Conservation (phyloP, 768 basidiomycete species). For the Serendipita sp. region DNA sequence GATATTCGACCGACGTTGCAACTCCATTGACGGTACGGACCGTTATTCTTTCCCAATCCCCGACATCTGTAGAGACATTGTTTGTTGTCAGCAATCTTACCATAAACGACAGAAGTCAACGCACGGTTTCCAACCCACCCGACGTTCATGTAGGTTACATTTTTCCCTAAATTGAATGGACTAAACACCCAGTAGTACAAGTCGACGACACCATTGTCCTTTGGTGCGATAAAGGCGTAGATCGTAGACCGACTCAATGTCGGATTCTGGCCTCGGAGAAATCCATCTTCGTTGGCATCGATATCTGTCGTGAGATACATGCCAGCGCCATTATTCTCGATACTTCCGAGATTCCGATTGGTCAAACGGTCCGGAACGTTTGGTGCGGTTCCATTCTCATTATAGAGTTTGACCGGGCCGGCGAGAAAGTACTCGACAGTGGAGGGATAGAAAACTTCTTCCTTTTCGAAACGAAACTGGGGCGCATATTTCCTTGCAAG, state of each 20-base stretch:
- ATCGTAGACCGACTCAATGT: not conserved
- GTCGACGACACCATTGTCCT: constrained; percentile 9
- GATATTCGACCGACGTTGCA: constrained; percentile 6
- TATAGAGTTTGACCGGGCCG: not conserved
- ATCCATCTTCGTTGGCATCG: constrained; percentile 1
- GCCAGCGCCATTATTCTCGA: not conserved
- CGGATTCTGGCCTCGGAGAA: constrained; percentile 8
- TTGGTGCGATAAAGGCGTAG: constrained; percentile 9
- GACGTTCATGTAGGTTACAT: not conserved
- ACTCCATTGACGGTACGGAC: constrained; percentile 9
- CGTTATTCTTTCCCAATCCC: constrained; percentile 8
- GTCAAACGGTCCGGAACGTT: not conserved
- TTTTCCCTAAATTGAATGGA: constrained; percentile 8
- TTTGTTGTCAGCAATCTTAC: not conserved
- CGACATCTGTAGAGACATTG: not conserved
- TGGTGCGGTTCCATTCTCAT: not conserved
- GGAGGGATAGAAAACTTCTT: constrained; percentile 6
- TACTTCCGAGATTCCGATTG: not conserved
- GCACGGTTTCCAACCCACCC: constrained; percentile 6
- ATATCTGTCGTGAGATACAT: constrained; percentile 4
- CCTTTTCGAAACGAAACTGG: constrained; percentile 7
- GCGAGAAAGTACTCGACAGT: constrained; percentile 9
- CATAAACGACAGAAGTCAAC: not conserved
- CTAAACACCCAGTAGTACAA: constrained; percentile 8
- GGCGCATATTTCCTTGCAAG: constrained; percentile 9